Base-by-base conservation (phyloP, 371 early-diverging fungal species). In the Lichtheimia hyalospora region DNA sequence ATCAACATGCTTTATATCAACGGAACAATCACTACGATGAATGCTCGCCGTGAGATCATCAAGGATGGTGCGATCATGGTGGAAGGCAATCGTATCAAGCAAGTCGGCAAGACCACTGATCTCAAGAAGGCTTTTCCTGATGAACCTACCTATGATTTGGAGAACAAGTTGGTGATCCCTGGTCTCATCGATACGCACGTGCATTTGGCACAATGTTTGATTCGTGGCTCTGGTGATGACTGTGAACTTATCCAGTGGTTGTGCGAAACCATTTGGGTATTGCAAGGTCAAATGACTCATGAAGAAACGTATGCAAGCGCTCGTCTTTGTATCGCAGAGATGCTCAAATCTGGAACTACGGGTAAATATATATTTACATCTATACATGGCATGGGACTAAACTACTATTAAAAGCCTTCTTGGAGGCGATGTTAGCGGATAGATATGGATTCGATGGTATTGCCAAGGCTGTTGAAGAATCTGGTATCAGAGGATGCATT, bases 151-250 rank as follows among this genome's bases (percentile, higher is more conserved):
- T 56, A 51, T 39, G 67, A 67, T 23, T 42, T 67, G 20, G 63
- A 62, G 18, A 62, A 58, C 52, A 58, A 60, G 46, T 16, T 63
- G 16, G 60, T 67, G 13, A 67, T 67, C 23, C 67, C 67, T 21
- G 67, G 67, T 41, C 25, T 67, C 6, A 25, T 67, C 8, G 60
- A 67, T 54, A 67, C 67, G 20, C 67, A 67, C 21, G 67, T 67
- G 4, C 67, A 67, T 43, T 43, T 67, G 49, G 67, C 67, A 14
- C 67, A 67, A 40, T 58, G 63, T 7, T 24, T 67, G 10, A 49
- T 67, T 15, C 62, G 67, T 46, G 67, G 67, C 27, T 67, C 62
- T 23, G 67, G 62, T 15, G 67, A 67, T 62, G 67, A 67, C 21
- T 57, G 58, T 18, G 62, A 62, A 28, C 46, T 67, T 12, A 67